Conservation (phyloP, 352 stramenopile species). For the Phytophthora cactorum region DNA sequence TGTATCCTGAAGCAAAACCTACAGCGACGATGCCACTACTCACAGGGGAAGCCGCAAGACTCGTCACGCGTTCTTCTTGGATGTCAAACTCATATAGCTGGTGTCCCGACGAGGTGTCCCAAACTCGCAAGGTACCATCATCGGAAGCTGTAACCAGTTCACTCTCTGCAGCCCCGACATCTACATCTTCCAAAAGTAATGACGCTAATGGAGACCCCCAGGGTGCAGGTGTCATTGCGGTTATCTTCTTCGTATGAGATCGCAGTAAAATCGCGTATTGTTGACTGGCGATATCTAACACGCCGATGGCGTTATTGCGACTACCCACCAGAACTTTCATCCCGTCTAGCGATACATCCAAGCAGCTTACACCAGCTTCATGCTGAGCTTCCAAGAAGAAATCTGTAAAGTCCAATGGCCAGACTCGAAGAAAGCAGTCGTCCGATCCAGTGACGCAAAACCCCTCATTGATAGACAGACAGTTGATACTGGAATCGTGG, state of each 20-base stretch:
- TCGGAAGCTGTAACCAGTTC: constrained; percentile 71
- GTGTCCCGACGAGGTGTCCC: constrained; percentile 60
- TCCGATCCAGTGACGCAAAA: constrained; percentile 91
- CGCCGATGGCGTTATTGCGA: constrained; percentile 76
- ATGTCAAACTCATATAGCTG: constrained; percentile 90
- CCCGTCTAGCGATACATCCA: constrained; percentile 81
- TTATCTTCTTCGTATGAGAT: constrained; percentile 69
- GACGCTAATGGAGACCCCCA: constrained; percentile 30
- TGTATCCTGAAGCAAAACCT: constrained; percentile 81
- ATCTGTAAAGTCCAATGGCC: constrained; percentile 92
- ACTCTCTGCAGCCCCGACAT: constrained; percentile 7
- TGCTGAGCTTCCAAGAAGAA: constrained; percentile 93
- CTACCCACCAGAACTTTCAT: constrained; percentile 81
- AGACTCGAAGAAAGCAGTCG: constrained; percentile 90
- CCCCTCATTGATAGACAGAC: constrained; percentile 86
- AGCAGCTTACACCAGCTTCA: constrained; percentile 65
- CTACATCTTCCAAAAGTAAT: constrained; percentile 26
- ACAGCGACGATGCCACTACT: constrained; percentile 58
- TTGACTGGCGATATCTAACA: constrained; percentile 87
- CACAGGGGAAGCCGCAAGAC: constrained; percentile 51
- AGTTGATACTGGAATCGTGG: constrained; percentile 86
- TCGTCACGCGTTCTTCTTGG: constrained; percentile 67
- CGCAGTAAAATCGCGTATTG: constrained; percentile 83
- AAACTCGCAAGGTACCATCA: constrained; percentile 88
- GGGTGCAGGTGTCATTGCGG: constrained; percentile 39